Evolutionary conservation across 805 yeast species (phyloP).

Genomic region (Teunomyces funiuensis): DNA sequence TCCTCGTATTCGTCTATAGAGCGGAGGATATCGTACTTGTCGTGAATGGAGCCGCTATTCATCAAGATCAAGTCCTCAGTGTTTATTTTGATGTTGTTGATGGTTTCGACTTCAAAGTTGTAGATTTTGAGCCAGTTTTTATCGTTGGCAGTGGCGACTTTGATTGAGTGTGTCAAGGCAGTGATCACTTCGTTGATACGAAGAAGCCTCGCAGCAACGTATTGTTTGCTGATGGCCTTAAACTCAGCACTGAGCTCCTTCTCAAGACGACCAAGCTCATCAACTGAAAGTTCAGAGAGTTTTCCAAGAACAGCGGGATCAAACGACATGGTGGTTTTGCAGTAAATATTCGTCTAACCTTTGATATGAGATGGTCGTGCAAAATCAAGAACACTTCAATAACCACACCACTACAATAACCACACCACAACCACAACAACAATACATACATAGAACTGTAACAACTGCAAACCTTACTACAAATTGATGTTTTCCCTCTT

Average conservation of each 20-base stretch:
- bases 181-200: constrained; percentile 29
- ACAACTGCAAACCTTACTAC: background rate
- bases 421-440: no score
- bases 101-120: constrained; percentile 34
- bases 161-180: constrained; percentile 23
- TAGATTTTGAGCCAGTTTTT: constrained; percentile 33
- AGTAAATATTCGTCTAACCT: no score
- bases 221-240: constrained; percentile 20
- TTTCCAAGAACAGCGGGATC: constrained; percentile 3
- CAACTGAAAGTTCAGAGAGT: constrained; percentile 1
- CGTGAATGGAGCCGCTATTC: constrained; percentile 8
- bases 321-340: constrained; percentile 4
- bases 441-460: background rate
- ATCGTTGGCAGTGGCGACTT: constrained; percentile 27
- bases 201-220: constrained; percentile 27
- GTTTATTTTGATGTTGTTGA: constrained; percentile 30
- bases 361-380: background rate
- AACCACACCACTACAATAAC: no score
- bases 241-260: constrained; percentile 21
- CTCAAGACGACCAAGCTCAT: constrained; percentile 4
- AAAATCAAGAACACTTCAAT: no score
- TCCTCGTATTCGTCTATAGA: constrained; percentile 28
- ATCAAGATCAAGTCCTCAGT: constrained; percentile 30
- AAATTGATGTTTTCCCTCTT: background rate
- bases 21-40: constrained; percentile 16